These are phyloP conservation scores for Chloromonas sp. DNA, from an alignment of 163 green algal genomes.

Conservation along the genomic window DNA sequence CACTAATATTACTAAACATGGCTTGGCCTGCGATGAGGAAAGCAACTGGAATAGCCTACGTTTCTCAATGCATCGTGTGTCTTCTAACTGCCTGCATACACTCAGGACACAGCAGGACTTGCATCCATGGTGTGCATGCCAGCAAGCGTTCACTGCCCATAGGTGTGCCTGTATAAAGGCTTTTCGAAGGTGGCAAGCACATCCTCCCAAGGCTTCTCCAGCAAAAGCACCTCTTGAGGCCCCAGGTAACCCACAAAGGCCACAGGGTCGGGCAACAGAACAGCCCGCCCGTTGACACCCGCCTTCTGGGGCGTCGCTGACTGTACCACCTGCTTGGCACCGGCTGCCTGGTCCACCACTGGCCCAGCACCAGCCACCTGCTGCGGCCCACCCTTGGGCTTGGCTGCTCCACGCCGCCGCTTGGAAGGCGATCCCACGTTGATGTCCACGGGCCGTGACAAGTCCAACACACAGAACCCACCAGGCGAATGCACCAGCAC, in stretches of 20 bases:
- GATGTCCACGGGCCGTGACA: not conserved
- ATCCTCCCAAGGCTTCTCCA: not conserved
- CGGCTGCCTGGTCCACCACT: not conserved
- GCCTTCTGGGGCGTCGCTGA: not conserved
- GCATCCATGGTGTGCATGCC: too few relatives aligned
- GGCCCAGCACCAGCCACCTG: not conserved
- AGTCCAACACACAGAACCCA: not conserved
- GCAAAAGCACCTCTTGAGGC: not conserved
- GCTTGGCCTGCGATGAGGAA: too few relatives aligned
- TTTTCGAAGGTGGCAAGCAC: not conserved
- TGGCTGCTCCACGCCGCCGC: not conserved
- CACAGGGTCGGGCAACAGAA: not conserved
- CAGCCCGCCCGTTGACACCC: not conserved
- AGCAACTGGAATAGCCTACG: too few relatives aligned
- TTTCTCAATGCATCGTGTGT: too few relatives aligned
- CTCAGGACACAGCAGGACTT: too few relatives aligned
- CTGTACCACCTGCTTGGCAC: not conserved
- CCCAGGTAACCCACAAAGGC: not conserved
- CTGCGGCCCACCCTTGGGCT: not conserved
- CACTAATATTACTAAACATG: too few relatives aligned
- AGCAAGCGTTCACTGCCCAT: not conserved
- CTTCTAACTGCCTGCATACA: too few relatives aligned
- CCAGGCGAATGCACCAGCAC: not conserved
- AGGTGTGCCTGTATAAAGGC: not conserved
- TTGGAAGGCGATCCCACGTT: not conserved